Evolutionary conservation across 1,284 basidiomycete genomes (phyloP), one percentile per base, ranked within the genome.

Genomic region (Trichosporon sp.): DNA sequence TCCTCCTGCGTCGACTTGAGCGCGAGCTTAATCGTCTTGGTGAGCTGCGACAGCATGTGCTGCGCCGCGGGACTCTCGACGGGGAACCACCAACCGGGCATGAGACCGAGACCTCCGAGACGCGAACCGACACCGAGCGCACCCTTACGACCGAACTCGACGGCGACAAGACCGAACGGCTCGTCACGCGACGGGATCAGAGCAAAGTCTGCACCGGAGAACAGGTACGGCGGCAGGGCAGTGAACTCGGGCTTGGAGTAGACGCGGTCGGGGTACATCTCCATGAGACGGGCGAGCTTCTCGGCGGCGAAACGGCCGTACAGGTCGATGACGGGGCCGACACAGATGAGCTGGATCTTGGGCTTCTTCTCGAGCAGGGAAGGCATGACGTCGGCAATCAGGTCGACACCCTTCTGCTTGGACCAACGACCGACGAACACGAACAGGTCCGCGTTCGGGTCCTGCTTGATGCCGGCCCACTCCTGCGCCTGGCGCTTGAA

Each of bases 81-180:
- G 68, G 93, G 93, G 87, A 93, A 95, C 93, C 93, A 95, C 93
- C 93, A 95, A 85, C 93, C 93, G 78, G 93, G 93, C 93, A 96
- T 96, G 74, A 96, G 86, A 85, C 93, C 93, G 60, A 96, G 87
- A 86, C 93, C 93, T 82, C 93, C 93, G 32, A 95, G 87, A 79
- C 93, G 91, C 85, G 90, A 89, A 76, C 93, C 93, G 74, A 96
- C 93, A 86, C 93, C 93, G 67, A 96, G 87, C 71, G 93, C 93
- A 86, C 93, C 93, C 84, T 95, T 95, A 75, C 93, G 87, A 83
- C 93, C 93, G 83, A 96, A 96, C 81, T 95, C 93, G 76, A 96
- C 93, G 68, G 93, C 93, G 62, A 95, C 93, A 64, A 95, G 86
- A 85, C 93, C 93, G 83, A 96, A 96, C 1, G 93, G 93, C 79